A percentile compares a stretch with the other conserved stretches of the same genome.
phyloP scores from a whole-genome alignment of 495 filamentous ascomycete species.

The Penicillium lagena region DNA sequence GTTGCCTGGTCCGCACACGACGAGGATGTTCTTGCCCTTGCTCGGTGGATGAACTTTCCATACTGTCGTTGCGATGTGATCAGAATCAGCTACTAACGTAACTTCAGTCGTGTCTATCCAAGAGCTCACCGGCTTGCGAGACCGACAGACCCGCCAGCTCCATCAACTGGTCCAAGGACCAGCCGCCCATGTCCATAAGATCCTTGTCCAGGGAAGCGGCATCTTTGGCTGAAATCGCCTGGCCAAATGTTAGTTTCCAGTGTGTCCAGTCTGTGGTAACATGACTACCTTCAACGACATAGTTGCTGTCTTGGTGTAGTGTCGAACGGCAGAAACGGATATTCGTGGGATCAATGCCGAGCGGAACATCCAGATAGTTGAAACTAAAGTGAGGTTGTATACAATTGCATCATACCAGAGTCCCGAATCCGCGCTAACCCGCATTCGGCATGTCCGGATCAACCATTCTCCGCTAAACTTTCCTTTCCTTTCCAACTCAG shows the following conservation, averaged over 20 bases:
- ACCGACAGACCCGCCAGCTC: constrained; percentile 91
- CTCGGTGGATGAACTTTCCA: constrained; percentile 62
- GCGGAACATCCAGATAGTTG: constrained; percentile 20
- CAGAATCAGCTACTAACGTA: background rate
- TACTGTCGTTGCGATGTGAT: constrained; percentile 2
- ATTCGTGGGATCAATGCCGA: constrained; percentile 5
- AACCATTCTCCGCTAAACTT: constrained; percentile 26
- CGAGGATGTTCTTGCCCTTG: constrained; percentile 67
- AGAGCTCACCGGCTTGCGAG: constrained; percentile 69
- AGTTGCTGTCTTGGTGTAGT: constrained; percentile 24
- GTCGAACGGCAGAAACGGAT: constrained; percentile 9
- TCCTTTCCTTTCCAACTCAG: constrained; percentile 1
- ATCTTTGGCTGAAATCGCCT: constrained; percentile 84
- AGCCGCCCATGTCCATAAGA: constrained; percentile 87
- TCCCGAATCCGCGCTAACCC: constrained; percentile 19
- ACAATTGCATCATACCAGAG: constrained; percentile 15
- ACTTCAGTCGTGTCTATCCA: background rate
- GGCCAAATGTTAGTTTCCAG: background rate
- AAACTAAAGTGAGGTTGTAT: too few species aligned
- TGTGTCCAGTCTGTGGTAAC: background rate
- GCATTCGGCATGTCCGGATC: constrained; percentile 11
- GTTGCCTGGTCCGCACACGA: constrained; percentile 91
- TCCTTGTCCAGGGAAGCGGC: constrained; percentile 87
- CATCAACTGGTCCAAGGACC: constrained; percentile 96
- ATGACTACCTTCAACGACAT: constrained; percentile 37